Evolutionary conservation across 2,329 filamentous ascomycete genomes (phyloP).

Genomic region (Cadophora gregata): DNA sequence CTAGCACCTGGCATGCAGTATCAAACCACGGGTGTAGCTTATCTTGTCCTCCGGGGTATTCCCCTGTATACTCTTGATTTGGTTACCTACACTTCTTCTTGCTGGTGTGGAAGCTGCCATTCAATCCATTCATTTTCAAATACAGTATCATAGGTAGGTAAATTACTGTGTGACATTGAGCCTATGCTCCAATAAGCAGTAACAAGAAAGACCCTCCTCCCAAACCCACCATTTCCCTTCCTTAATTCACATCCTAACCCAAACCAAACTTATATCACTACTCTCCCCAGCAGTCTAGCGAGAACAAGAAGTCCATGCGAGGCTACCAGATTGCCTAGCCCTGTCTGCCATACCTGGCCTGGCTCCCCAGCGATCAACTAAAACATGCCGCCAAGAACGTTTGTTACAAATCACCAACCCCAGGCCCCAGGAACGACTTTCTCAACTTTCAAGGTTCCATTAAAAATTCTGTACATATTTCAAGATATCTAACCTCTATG

Average conservation of each 20-base stretch:
- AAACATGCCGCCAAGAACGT: neutral
- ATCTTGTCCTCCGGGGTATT: neutral
- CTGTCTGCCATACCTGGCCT: neutral
- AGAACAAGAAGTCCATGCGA: neutral
- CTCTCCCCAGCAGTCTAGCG: neutral
- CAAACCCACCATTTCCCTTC: neutral
- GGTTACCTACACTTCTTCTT: too few species aligned
- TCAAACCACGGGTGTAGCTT: too few species aligned
- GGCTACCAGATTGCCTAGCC: slow-evolving; percentile 1
- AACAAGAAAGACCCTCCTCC: too few species aligned
- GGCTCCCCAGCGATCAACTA: neutral
- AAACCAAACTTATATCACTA: neutral
- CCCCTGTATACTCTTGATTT: too few species aligned
- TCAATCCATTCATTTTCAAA: too few species aligned
- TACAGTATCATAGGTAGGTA: too few species aligned
- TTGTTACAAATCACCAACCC: slow-evolving; percentile 1
- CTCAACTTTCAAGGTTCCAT: neutral
- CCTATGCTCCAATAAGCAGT: too few species aligned
- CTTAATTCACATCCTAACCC: neutral
- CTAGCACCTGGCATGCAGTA: neutral
- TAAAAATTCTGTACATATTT: neutral
- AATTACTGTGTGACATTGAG: too few species aligned
- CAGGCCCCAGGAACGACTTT: neutral
- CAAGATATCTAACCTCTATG: neutral
- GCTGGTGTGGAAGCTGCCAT: too few species aligned